Evolutionary conservation across 305 asterid species (phyloP).

Genomic region (Fraxinus dipetala): DNA sequence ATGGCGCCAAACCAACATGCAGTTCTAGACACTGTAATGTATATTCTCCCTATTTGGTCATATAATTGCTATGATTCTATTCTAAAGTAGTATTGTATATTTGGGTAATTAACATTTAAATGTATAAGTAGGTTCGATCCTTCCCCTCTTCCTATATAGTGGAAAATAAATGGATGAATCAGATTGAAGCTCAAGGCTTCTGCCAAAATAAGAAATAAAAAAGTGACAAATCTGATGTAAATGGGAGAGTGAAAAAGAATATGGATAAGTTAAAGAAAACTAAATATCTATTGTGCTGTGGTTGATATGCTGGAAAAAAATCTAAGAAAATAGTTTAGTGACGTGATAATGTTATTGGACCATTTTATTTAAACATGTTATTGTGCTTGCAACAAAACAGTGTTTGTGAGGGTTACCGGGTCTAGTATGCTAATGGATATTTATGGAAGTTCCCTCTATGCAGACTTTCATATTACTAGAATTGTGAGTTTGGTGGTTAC

Average conservation of each 20-base stretch:
- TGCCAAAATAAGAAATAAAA: not conserved
- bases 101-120: constrained; percentile 6
- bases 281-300: not conserved
- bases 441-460: not conserved
- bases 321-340: not conserved
- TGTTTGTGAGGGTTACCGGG: not conserved
- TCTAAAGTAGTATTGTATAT: not conserved
- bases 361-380: not conserved
- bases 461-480: constrained; percentile 1
- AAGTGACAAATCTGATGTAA: not conserved
- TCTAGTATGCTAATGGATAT: constrained; percentile 18
- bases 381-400: not conserved
- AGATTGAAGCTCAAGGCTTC: not conserved
- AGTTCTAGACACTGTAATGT: not conserved
- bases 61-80: not conserved
- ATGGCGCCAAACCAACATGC: not conserved
- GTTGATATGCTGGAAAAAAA: not conserved
- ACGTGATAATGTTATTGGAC: not conserved
- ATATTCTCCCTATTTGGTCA: not conserved
- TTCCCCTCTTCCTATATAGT: not conserved
- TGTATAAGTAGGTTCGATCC: not conserved
- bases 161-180: not conserved
- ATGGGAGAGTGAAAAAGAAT: not conserved
- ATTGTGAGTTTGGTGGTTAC: constrained; percentile 2
- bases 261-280: not conserved